Base-by-base conservation (phyloP, 306 rosid genomes). In the Cucurbita ficifolia region DNA sequence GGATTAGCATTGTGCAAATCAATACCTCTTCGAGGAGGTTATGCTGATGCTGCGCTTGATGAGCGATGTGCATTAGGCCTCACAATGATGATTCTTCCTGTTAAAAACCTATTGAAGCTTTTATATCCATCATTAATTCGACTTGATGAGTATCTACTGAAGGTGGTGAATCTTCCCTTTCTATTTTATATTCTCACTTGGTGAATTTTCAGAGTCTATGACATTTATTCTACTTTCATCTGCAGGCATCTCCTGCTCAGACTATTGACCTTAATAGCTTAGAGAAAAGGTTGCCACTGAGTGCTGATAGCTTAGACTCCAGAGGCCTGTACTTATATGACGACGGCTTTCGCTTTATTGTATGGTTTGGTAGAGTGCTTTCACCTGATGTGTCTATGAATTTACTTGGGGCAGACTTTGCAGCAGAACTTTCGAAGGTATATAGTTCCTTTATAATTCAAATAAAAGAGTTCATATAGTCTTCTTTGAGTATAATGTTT, bases 361-460 rank as follows among this genome's bases (percentile, higher is more conserved):
- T 87, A 76, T 95, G 99, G 99, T 89, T 95, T 85, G 99, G 97
- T 73, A 85, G 85, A 84, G 95, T 81, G 70, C 92, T 91, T 83
- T 86, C 96, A 29, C 97, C 99, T 70, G 97, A 95, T 62, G 81
- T 95, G 72, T 90, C 97, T n/a, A 89, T 80, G 90, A 86, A 88
- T 82, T 79, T 95, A 82, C 96, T 89, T 22, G 99, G 97, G 77
- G 76, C 84, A 46, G 99, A 89, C 77, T 89, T 88, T 77, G 96
- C 96, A 1, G 89, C 96, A n/a, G 99, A 95, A 73, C 80, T 89
- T 77, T 95, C 96, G n/a, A 89, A 89, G 99, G 99, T 95, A 87
- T 79, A 35, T 65, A 58, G 74, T 61, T 79, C 70, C 48, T 72
- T 50, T 46, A 29, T 33, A 69, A 38, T 35, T 39, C 46, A 54